Base-by-base conservation (phyloP, 2,329 filamentous ascomycete genomes). In the Bipolaris cookei region DNA sequence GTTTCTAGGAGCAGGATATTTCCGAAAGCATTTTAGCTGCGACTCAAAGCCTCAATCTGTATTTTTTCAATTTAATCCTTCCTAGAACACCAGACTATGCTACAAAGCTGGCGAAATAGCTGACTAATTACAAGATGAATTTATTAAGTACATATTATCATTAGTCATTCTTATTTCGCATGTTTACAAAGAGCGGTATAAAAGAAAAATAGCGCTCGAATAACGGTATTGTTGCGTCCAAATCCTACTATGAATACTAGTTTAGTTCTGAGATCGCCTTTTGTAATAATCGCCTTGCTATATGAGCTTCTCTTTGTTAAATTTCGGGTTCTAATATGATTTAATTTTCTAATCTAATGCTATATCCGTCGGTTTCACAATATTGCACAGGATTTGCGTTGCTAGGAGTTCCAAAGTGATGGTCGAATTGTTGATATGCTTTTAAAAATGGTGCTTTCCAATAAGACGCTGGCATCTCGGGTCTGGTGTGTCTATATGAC, bases 331-430 rank as follows among this genome's bases (percentile, higher is more conserved):
- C 20, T 47, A 47, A 47, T 20, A 47, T 20, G 20, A 32, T 20
- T 11, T 47, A 13, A 47, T 47, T 32, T 47, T 47, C 32, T 47
- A 37, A 47, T 25, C 38, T 11, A 37, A 20, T 47, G 32, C 45
- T 47, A 47, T 47, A 32, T 47, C 21, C 20, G 45, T 47, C 45
- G 13, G 20, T 47, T 47, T 47, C 32, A 32, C 45, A 47, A 47
- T 32, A 32, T 47, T 47, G 45, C 20, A 47, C 45, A 47, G 38
- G 45, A 47, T 32, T 2, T 47, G 45, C 45, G 37, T 18, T 47
- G 38, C 45, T 6, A 47, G 45, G 32, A 47, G 45, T 47, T 47
- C 45, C 11, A 47, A 10, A 38, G 32, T 38, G 20, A 47, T 20
- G 32, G 45, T 38, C 32, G 14, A 16, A 37, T 37, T 37, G 32